Evolutionary conservation across 1,139 yeast species (phyloP), one percentile per base, ranked within the genome.

Genomic region (Yarrowia galli): DNA sequence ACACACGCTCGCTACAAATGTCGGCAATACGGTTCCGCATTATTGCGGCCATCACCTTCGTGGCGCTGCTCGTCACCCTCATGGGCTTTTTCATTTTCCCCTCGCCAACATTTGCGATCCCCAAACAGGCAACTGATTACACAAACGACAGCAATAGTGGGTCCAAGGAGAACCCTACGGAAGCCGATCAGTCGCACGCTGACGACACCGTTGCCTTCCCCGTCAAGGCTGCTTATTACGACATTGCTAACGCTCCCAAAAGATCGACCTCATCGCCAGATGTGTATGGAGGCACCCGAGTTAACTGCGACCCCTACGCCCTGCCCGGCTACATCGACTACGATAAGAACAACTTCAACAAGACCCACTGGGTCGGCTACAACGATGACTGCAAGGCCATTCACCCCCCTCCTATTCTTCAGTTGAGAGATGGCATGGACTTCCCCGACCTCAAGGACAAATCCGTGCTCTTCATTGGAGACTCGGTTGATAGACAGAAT

Each of bases 391-490:
- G 71, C 46, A 63, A 65, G 53, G 68, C 69, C 5, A 51, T 67
- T 16, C n/a, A 43, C 35, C 71, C 71, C 1, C 58, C 67, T 7
- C 67, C 69, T 12, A 36, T 69, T 15, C 43, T 51, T 16, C 68
- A 51, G 18, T 36, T 69, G 32, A 22, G 54, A 28, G 61, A 51
- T n/a, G 58, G 61, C 20, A 16, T 18, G 38, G 65, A 63, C 9
- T 46, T 68, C 28, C 60, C 54, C 6, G 63, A 60, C 9, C 64
- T 70, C 25, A 23, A 32, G 18, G 68, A 70, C 56, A 70, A 70
- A 45, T 67, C 70, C 1, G 70, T 69, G 18, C 64, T 69, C 12
- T 63, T 70, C 9, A 42, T 70, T 20, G 72, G 72, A n/a, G 72
- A 69, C 45, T 68, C 70, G 15, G 68, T 69, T 3, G 72, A 70